Percentiles rank a stretch among this genome's conserved stretches.
These are phyloP conservation scores for Ascochyta pisi DNA, from an alignment of 2,329 filamentous ascomycete species.

Conservation along the genomic window DNA sequence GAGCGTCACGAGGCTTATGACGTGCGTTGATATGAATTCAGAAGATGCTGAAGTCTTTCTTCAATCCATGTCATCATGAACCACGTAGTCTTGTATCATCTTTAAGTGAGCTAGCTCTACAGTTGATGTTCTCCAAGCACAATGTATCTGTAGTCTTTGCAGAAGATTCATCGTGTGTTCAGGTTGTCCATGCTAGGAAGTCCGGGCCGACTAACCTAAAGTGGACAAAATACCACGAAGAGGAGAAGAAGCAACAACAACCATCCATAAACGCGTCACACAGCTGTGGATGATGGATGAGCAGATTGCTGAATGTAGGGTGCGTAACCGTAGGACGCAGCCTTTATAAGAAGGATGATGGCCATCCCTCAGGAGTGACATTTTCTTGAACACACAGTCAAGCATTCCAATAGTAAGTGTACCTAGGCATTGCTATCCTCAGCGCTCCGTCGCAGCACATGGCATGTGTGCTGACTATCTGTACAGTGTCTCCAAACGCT, in stretches of 20 bases:
- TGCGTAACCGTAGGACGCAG: not conserved
- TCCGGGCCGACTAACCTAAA: conserved; percentile 29
- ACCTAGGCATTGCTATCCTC: too few species aligned
- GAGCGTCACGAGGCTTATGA: too few species aligned
- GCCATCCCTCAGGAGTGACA: too few species aligned
- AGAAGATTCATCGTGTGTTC: not conserved
- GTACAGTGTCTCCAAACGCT: conserved; percentile 23
- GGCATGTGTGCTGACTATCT: not conserved
- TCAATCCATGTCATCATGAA: too few species aligned
- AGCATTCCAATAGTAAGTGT: conserved; percentile 1
- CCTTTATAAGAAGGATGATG: not conserved
- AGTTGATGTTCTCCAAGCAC: too few species aligned
- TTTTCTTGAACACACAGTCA: not conserved
- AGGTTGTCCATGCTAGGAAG: conserved; percentile 21
- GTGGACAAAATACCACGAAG: conserved; percentile 26
- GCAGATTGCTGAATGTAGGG: not conserved
- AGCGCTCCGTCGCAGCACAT: not conserved
- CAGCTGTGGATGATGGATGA: not conserved
- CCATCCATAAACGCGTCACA: conserved; percentile 9
- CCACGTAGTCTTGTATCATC: too few species aligned
- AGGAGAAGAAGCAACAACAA: conserved; percentile 6
- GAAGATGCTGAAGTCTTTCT: too few species aligned
- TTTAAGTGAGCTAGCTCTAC: too few species aligned
- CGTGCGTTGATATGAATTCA: too few species aligned
- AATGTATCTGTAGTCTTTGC: too few species aligned